These are phyloP conservation scores for Capsicum rhomboideum DNA, from an alignment of 257 asterid genomes.

Conservation along the genomic window DNA sequence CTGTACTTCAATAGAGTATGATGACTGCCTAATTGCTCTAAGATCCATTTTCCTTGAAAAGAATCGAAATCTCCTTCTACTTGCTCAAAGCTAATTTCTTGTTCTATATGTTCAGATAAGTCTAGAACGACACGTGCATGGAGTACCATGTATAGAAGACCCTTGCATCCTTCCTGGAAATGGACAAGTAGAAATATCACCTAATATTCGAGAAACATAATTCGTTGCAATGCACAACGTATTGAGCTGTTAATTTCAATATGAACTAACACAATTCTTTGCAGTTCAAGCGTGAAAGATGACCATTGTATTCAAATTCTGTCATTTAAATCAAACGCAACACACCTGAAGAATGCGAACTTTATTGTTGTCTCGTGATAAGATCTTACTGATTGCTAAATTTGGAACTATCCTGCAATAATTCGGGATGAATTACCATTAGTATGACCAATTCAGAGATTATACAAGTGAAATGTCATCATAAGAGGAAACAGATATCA, in stretches of 20 bases:
- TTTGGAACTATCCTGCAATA: slow-evolving; percentile 91
- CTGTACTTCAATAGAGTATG: slow-evolving; percentile 79
- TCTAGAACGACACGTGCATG: slow-evolving; percentile 95
- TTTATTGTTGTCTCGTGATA: slow-evolving; percentile 81
- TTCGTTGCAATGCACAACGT: background rate
- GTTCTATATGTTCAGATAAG: slow-evolving; percentile 63
- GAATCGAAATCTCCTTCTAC: slow-evolving; percentile 92
- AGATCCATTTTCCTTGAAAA: slow-evolving; percentile 82
- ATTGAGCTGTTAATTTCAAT: background rate
- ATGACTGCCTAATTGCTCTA: slow-evolving; percentile 88
- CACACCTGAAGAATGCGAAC: slow-evolving; percentile 92
- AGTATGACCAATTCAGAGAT: background rate
- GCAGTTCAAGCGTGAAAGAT: background rate
- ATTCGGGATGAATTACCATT: background rate
- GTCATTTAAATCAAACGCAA: background rate
- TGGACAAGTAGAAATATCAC: slow-evolving; percentile 4
- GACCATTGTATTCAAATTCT: background rate
- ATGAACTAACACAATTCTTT: background rate
- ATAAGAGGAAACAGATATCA: background rate
- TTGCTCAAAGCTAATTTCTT: slow-evolving; percentile 85
- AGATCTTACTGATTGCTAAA: slow-evolving; percentile 89
- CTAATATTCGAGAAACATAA: background rate
- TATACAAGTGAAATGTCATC: background rate
- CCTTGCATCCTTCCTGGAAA: slow-evolving; percentile 96
- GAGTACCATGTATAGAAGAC: slow-evolving; percentile 85